Conservation (phyloP, 129 eudicot genomes). For the Heracleum sosnowskyi region DNA sequence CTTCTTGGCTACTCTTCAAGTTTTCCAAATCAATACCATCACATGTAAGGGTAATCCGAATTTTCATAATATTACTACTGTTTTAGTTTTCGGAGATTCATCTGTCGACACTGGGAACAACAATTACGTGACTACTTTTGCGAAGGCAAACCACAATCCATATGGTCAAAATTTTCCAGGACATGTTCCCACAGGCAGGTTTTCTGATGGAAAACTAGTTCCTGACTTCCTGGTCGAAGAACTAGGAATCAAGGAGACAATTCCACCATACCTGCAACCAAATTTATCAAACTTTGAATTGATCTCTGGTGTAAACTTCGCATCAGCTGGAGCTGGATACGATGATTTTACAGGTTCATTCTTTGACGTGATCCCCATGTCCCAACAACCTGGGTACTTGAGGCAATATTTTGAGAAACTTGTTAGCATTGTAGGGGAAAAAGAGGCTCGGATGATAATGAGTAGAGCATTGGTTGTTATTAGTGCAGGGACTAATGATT, state of each 20-base stretch:
- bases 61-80: slow-evolving; percentile 20
- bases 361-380: slow-evolving; percentile 36
- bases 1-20: slow-evolving; percentile 4
- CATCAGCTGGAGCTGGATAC: slow-evolving; percentile 63
- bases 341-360: slow-evolving; percentile 46
- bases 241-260: slow-evolving; percentile 45
- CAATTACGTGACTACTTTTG: slow-evolving; percentile 24
- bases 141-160: slow-evolving; percentile 27
- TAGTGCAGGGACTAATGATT: slow-evolving; percentile 72
- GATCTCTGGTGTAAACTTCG: slow-evolving; percentile 66
- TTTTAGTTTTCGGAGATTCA: slow-evolving; percentile 47
- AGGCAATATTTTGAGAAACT: slow-evolving; percentile 34
- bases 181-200: slow-evolving; percentile 54
- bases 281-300: slow-evolving; percentile 34
- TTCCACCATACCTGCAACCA: slow-evolving; percentile 66
- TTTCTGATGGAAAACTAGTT: slow-evolving; percentile 58
- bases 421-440: slow-evolving; percentile 31
- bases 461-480: slow-evolving; percentile 35
- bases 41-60: background rate
- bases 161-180: slow-evolving; percentile 49
- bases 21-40: slow-evolving; percentile 1
- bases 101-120: slow-evolving; percentile 46
- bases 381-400: slow-evolving; percentile 33
- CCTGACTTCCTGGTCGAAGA: slow-evolving; percentile 51
- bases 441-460: slow-evolving; percentile 35